Evolutionary conservation across 1,284 basidiomycete genomes (phyloP).

Genomic region (Pseudozyma flocculosa): DNA sequence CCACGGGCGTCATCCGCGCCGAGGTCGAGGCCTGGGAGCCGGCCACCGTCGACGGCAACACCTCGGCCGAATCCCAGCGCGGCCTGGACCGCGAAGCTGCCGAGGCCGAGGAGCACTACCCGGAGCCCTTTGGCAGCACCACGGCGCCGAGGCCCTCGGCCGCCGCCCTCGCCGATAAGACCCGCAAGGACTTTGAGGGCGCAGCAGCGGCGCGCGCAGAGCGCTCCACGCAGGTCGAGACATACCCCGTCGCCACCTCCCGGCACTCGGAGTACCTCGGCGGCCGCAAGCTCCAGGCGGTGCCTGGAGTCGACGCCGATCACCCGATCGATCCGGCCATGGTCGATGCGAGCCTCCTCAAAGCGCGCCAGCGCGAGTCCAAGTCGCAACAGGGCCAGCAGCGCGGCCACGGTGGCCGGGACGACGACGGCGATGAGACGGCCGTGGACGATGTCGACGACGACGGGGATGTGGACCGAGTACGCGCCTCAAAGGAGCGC

Average conservation of each 20-base stretch:
- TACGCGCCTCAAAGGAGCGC: constrained; percentile 7
- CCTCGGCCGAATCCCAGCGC: not conserved
- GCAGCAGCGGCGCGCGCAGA: no score
- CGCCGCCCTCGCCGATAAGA: no score
- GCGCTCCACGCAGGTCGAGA: constrained; percentile 8
- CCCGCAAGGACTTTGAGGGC: no score
- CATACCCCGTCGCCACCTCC: constrained; percentile 15
- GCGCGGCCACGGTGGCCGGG: not conserved
- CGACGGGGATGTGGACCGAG: constrained; percentile 7
- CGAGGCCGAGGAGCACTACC: constrained; percentile 34
- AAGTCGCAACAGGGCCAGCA: constrained; percentile 11
- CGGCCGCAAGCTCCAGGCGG: constrained; percentile 19
- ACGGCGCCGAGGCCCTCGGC: not conserved
- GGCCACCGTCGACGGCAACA: constrained; percentile 5
- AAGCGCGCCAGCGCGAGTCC: no score
- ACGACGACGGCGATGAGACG: constrained; percentile 2
- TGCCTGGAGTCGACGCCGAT: constrained; percentile 11
- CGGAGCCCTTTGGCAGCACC: constrained; percentile 30
- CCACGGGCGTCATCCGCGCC: constrained; percentile 15
- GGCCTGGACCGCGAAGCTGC: constrained; percentile 1
- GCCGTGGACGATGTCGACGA: no score
- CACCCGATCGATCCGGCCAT: constrained; percentile 22
- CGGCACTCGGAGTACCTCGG: constrained; percentile 23
- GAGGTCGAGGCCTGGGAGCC: constrained; percentile 1
- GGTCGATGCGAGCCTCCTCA: constrained; percentile 9